phyloP scores from a whole-genome alignment of 345 rosid genomes.

The Eucalyptus erythrocorys region DNA sequence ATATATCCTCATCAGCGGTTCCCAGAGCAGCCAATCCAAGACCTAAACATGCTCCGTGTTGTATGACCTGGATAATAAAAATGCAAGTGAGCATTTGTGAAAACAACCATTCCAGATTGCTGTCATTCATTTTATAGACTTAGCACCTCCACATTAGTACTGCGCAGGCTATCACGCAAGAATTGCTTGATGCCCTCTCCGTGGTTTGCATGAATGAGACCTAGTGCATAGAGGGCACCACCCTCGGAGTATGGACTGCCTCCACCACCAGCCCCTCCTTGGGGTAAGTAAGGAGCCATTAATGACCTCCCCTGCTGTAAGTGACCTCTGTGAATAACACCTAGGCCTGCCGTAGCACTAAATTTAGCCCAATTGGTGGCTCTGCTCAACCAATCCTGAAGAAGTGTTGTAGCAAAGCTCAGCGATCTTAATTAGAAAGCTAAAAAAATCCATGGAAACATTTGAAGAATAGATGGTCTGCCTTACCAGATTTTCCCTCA shows the following conservation, averaged over 20 bases:
- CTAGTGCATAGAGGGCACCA: slow-evolving; percentile 96
- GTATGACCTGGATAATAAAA: slow-evolving; percentile 67
- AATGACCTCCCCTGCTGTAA: slow-evolving; percentile 93
- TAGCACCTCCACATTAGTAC: slow-evolving; percentile 80
- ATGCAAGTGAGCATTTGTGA: not conserved
- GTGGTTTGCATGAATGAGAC: slow-evolving; percentile 98
- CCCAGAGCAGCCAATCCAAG: slow-evolving; percentile 98
- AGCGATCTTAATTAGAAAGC: not conserved
- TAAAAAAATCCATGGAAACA: not conserved
- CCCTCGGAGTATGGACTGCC: slow-evolving; percentile 99
- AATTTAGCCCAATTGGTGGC: slow-evolving; percentile 99
- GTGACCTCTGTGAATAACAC: slow-evolving; percentile 98
- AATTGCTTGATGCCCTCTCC: slow-evolving; percentile 98
- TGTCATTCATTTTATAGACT: not conserved
- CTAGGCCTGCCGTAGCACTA: slow-evolving; percentile 98
- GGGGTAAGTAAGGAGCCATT: slow-evolving; percentile 99
- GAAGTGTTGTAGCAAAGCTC: not conserved
- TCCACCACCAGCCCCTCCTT: slow-evolving; percentile 92
- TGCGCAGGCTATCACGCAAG: slow-evolving; percentile 85
- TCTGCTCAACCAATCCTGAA: slow-evolving; percentile 98
- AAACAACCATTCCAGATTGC: not conserved
- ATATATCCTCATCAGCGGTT: slow-evolving; percentile 95
- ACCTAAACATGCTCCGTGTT: slow-evolving; percentile 99
- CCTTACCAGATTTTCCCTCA: slow-evolving; percentile 88
- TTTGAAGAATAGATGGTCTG: not conserved